phyloP scores from a whole-genome alignment of 2,329 filamentous ascomycete genomes.

The Tolypocladium capitatum region DNA sequence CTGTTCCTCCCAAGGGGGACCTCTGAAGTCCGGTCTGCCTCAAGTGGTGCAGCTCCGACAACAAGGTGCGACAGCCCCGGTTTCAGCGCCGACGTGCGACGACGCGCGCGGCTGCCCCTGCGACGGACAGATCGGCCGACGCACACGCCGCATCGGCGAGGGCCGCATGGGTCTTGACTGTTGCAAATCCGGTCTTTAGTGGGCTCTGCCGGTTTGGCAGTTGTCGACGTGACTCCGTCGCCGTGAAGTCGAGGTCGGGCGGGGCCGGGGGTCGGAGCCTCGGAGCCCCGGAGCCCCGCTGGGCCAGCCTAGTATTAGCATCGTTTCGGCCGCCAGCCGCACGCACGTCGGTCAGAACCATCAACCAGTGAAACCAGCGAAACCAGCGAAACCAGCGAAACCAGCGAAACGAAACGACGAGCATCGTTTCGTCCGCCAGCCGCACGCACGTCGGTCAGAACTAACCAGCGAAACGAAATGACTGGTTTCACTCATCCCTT shows the following conservation, averaged over 20 bases:
- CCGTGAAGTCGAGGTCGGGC: neutral
- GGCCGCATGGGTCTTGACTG: neutral
- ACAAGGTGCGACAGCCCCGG: slow-evolving; percentile 16
- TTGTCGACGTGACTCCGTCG: neutral
- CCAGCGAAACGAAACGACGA: too few species aligned
- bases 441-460: too few species aligned
- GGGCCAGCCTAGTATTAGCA: too few species aligned
- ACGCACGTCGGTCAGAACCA: too few species aligned
- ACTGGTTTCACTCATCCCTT: neutral
- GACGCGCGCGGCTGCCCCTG: neutral
- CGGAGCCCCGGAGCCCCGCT: too few species aligned
- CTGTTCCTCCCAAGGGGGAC: neutral
- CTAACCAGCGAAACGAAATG: neutral
- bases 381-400: too few species aligned
- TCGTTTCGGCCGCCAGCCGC: too few species aligned
- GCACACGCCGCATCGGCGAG: neutral
- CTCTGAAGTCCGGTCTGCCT: slow-evolving; percentile 11
- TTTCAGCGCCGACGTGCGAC: slow-evolving; percentile 12
- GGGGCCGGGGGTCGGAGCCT: neutral
- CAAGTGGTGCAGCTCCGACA: slow-evolving; percentile 16
- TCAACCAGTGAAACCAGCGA: too few species aligned
- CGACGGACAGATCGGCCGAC: neutral
- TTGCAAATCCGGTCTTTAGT: neutral
- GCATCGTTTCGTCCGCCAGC: too few species aligned
- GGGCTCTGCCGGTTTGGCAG: neutral